Evolutionary conservation across 768 basidiomycete species (phyloP).

Genomic region (Psilocybe azurescens): DNA sequence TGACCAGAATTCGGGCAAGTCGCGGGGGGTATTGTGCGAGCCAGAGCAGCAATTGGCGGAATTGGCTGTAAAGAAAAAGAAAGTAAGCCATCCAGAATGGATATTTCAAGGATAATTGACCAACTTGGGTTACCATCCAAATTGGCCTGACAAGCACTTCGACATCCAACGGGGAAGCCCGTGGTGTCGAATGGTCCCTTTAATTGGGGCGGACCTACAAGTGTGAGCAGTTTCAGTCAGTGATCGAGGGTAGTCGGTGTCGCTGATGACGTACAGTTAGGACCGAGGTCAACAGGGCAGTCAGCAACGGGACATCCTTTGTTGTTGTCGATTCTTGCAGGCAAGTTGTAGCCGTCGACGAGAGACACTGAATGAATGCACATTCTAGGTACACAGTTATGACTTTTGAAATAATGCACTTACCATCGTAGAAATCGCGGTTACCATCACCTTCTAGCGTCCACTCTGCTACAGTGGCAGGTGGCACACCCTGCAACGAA

Average conservation of each 20-base stretch:
- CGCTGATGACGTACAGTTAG: conserved; percentile 35
- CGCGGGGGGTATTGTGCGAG: conserved; percentile 44
- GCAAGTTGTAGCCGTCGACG: conserved; percentile 71
- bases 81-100: background rate
- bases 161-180: conserved; percentile 66
- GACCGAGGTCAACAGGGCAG: conserved; percentile 66
- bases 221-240: conserved; percentile 3
- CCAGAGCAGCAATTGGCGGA: conserved; percentile 72
- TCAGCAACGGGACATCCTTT: conserved; percentile 57
- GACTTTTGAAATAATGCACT: conserved; percentile 7
- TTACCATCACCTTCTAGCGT: conserved; percentile 52
- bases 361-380: conserved; percentile 53
- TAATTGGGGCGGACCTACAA: conserved; percentile 52
- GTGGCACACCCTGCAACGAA: conserved; percentile 57
- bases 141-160: conserved; percentile 57
- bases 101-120: background rate
- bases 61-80: conserved; percentile 40
- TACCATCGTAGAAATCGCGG: conserved; percentile 67
- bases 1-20: conserved; percentile 58
- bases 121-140: conserved; percentile 46
- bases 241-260: background rate
- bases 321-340: conserved; percentile 60
- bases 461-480: conserved; percentile 72
- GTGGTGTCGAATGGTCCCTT: conserved; percentile 56
- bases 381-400: background rate